Conservation (phyloP, 257 asterid genomes). For the Nicotiana attenuata region DNA sequence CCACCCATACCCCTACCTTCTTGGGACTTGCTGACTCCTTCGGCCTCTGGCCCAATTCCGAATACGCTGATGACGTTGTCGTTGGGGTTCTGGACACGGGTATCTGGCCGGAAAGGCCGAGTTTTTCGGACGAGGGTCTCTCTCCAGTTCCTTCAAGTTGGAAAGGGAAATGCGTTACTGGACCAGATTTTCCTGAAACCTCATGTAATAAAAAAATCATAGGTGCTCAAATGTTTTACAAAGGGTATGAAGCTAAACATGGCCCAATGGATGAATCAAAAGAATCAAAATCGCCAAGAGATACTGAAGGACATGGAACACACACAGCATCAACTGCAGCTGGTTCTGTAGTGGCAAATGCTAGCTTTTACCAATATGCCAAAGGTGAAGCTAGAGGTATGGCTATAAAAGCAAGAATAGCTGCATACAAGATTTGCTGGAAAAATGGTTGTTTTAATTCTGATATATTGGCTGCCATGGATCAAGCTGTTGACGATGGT, state of each 20-base stretch:
- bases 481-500: constrained; percentile 70
- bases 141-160: constrained; percentile 60
- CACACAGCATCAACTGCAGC: constrained; percentile 95
- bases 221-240: constrained; percentile 64
- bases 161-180: constrained; percentile 72
- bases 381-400: constrained; percentile 87
- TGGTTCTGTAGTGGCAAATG: constrained; percentile 65
- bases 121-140: constrained; percentile 74
- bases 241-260: constrained; percentile 51
- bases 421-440: constrained; percentile 88
- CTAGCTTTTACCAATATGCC: constrained; percentile 71
- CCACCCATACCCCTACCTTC: constrained; percentile 78
- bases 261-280: constrained; percentile 38
- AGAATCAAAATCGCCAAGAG: constrained; percentile 64
- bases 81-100: constrained; percentile 88
- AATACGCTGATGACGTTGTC: constrained; percentile 80
- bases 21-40: constrained; percentile 57
- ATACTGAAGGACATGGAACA: constrained; percentile 96
- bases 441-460: constrained; percentile 69
- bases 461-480: constrained; percentile 83
- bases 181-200: constrained; percentile 44
- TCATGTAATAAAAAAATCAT: constrained; percentile 68
- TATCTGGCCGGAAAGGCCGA: constrained; percentile 86
- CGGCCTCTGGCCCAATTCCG: constrained; percentile 83
- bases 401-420: constrained; percentile 84